Percentiles rank a stretch among this genome's conserved stretches.
These are phyloP conservation scores for Rubia balearica DNA, from an alignment of 305 asterid genomes.

Conservation along the genomic window DNA sequence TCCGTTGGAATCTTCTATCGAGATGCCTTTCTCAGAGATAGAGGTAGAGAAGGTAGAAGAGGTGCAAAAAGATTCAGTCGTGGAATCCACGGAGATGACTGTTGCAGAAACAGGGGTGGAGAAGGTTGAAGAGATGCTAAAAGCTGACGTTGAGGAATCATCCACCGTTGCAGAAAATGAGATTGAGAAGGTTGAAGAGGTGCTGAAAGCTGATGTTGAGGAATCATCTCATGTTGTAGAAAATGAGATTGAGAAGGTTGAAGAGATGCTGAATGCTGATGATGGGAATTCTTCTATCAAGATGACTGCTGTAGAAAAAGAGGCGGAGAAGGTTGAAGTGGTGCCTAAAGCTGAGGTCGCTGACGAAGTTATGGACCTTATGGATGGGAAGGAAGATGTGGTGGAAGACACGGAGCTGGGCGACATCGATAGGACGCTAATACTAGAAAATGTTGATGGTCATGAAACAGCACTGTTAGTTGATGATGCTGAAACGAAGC, in stretches of 20 bases:
- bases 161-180: no score
- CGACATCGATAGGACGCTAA: conserved; percentile 20
- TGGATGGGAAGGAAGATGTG: conserved; percentile 22
- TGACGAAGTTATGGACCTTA: conserved; percentile 26
- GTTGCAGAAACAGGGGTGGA: conserved; percentile 7
- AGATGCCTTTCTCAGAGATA: not conserved
- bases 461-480: not conserved
- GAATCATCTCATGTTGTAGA: not conserved
- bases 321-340: not conserved
- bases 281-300: not conserved
- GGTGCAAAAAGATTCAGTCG: conserved; percentile 11
- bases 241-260: not conserved
- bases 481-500: conserved; percentile 25
- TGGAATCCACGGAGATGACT: conserved; percentile 19
- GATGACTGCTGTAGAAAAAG: not conserved
- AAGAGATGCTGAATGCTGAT: not conserved
- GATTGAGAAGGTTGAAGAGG: not conserved
- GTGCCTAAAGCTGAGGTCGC: conserved; percentile 13
- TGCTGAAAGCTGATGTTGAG: not conserved
- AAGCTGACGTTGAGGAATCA: conserved; percentile 8
- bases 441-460: not conserved
- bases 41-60: conserved; percentile 15
- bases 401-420: conserved; percentile 25
- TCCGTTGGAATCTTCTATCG: conserved; percentile 5
- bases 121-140: conserved; percentile 6